These are phyloP conservation scores for Stephanocyclus meneghinianus DNA, from an alignment of 352 stramenopile genomes.

Conservation along the genomic window DNA sequence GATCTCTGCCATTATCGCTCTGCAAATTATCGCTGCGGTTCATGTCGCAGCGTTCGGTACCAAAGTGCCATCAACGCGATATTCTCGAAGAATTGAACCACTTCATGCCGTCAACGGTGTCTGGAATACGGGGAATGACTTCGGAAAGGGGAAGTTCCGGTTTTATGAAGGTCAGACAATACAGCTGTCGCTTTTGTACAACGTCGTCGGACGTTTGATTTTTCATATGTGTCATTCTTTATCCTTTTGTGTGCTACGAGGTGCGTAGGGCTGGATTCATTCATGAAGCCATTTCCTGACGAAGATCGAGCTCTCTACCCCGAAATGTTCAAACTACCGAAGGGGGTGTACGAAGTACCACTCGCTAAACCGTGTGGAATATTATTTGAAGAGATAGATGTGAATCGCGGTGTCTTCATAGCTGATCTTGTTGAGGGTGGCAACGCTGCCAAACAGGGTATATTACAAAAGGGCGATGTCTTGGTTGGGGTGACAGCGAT, in stretches of 20 bases:
- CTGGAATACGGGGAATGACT: slow-evolving; percentile 64
- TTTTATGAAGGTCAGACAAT: slow-evolving; percentile 60
- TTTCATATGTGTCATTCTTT: not conserved
- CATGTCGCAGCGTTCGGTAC: not conserved
- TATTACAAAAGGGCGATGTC: slow-evolving; percentile 64
- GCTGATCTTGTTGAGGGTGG: slow-evolving; percentile 76
- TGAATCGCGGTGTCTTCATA: slow-evolving; percentile 65
- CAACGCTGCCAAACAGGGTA: slow-evolving; percentile 59
- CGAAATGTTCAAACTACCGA: slow-evolving; percentile 74
- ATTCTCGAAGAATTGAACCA: not conserved
- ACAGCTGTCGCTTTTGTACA: not conserved
- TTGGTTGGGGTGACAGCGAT: slow-evolving; percentile 73
- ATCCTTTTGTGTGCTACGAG: not conserved
- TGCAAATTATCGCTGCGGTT: not conserved
- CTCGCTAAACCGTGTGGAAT: slow-evolving; percentile 73
- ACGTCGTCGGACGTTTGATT: not conserved
- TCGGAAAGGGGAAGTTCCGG: slow-evolving; percentile 68
- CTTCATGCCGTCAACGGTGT: slow-evolving; percentile 46
- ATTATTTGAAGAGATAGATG: slow-evolving; percentile 81
- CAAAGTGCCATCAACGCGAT: not conserved
- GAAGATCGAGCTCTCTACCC: slow-evolving; percentile 69
- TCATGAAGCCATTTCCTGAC: slow-evolving; percentile 72
- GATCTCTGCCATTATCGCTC: too few species aligned
- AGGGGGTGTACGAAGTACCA: slow-evolving; percentile 74
- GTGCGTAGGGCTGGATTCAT: slow-evolving; percentile 53